Evolutionary conservation across 2,329 filamentous ascomycete genomes (phyloP), one percentile per base, ranked within the genome.

Genomic region (Colletotrichum sp.): DNA sequence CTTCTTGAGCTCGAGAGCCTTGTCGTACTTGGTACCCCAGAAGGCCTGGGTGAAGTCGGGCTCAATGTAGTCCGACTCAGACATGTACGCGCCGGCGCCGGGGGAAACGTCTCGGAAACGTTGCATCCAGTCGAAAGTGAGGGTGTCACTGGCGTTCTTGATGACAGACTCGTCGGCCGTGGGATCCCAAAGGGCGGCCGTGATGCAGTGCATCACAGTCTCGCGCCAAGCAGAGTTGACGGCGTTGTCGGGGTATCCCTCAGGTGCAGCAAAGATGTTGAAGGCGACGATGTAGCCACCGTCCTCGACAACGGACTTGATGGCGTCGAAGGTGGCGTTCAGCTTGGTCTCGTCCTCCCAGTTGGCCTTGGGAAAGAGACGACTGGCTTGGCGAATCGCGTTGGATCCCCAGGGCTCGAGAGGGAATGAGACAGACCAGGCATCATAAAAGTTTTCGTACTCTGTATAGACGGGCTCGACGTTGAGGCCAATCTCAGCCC

Each of bases 201-300:
- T 84, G 85, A 57, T 65, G 55, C 83, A 67, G 32, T 77, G 86
- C 77, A 86, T 79, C 1, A 83, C 79, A 3, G 86, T 83, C 7
- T 83, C 81, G 57, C 89, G 84, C 88, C 88, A 90, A 2, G 88
- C 88, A 6, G 88, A 87, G 78, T 88, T 88, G 52, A 89, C 83
- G 7, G 86, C 84, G 16, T 85, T 88, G 65, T 84, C 83, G 2
- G 84, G 82, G 66, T 70, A 75, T 8, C 74, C 74, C 68, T 71
- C 57, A 18, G 75, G 75, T 24, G 76, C 76, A 15, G 74, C 74
- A 34, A 66, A 61, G 16, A 84, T 79, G 77, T 83, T 83, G 76
- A 83, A 84, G 26, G 80, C 82, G 36, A 84, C 78, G 9, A 84
- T 68, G 24, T 79, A 63, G 48, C 80, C 78, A 5, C 80, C 82